These are phyloP conservation scores for Talaromyces trachyspermus DNA, from an alignment of 495 filamentous ascomycete genomes.

Conservation along the genomic window DNA sequence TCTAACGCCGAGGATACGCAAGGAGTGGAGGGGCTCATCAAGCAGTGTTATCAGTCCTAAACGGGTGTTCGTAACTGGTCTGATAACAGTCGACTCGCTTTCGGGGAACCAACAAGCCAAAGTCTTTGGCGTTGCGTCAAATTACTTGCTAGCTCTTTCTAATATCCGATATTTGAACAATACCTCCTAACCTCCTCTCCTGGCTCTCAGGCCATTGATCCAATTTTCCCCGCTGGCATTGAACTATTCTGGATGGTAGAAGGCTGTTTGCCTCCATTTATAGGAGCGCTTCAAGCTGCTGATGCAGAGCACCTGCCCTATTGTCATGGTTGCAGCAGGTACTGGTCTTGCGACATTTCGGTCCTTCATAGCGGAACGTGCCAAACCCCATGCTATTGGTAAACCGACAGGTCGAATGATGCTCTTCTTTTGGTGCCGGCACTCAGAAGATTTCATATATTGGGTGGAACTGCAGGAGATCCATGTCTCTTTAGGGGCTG, in stretches of 20 bases:
- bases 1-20: no score
- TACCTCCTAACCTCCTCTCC: background rate
- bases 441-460: constrained; percentile 22
- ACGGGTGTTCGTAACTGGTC: background rate
- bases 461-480: constrained; percentile 14
- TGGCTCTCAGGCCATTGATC: no score
- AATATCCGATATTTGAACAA: background rate
- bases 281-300: constrained; percentile 15
- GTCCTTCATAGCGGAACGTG: constrained; percentile 28
- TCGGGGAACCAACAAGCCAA: background rate
- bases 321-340: constrained; percentile 30
- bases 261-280: background rate
- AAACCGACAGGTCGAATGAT: constrained; percentile 13
- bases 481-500: background rate
- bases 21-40: no score
- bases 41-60: background rate
- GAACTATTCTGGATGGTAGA: background rate
- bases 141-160: background rate
- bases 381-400: constrained; percentile 13
- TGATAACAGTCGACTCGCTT: background rate
- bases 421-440: constrained; percentile 25
- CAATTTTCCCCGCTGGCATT: background rate
- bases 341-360: constrained; percentile 34
- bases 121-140: background rate
- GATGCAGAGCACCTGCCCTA: constrained; percentile 11